phyloP scores from a whole-genome alignment of 805 yeast species.

The Yarrowia sp. region DNA sequence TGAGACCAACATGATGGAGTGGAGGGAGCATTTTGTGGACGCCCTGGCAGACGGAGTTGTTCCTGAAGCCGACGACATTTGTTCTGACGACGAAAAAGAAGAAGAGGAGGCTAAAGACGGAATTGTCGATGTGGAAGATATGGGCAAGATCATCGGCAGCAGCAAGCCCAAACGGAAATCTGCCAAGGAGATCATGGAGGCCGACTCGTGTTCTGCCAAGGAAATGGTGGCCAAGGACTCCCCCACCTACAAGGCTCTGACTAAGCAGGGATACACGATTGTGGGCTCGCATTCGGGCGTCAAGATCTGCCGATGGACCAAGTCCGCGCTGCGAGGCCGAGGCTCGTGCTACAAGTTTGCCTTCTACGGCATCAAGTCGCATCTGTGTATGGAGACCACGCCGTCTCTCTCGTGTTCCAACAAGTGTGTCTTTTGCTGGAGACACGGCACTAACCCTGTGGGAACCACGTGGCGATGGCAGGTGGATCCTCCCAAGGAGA shows the following conservation, averaged over 20 bases:
- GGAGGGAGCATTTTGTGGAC: constrained; percentile 67
- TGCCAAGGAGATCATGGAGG: constrained; percentile 36
- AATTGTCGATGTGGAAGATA: constrained; percentile 86
- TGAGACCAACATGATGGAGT: constrained; percentile 65
- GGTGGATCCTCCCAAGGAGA: constrained; percentile 85
- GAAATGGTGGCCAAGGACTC: constrained; percentile 90
- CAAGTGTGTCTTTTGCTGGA: constrained; percentile 96
- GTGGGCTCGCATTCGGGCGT: constrained; percentile 96
- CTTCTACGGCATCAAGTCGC: constrained; percentile 87
- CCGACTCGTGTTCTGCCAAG: constrained; percentile 54
- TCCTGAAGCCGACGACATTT: constrained; percentile 66
- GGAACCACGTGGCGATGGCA: constrained; percentile 98
- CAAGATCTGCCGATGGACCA: constrained; percentile 95
- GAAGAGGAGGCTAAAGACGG: constrained; percentile 52
- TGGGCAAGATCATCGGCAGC: constrained; percentile 65
- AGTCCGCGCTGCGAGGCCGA: constrained; percentile 89
- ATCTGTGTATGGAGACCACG: constrained; percentile 94
- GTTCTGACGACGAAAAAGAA: constrained; percentile 53
- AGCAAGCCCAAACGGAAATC: constrained; percentile 42
- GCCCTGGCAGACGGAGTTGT: constrained; percentile 68
- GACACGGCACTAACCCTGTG: constrained; percentile 96
- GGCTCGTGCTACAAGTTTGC: constrained; percentile 95
- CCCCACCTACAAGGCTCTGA: constrained; percentile 84
- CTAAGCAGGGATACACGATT: constrained; percentile 91
- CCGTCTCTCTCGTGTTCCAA: constrained; percentile 93